Evolutionary conservation across 345 rosid genomes (phyloP).

Genomic region (Eucalyptus curtisii): DNA sequence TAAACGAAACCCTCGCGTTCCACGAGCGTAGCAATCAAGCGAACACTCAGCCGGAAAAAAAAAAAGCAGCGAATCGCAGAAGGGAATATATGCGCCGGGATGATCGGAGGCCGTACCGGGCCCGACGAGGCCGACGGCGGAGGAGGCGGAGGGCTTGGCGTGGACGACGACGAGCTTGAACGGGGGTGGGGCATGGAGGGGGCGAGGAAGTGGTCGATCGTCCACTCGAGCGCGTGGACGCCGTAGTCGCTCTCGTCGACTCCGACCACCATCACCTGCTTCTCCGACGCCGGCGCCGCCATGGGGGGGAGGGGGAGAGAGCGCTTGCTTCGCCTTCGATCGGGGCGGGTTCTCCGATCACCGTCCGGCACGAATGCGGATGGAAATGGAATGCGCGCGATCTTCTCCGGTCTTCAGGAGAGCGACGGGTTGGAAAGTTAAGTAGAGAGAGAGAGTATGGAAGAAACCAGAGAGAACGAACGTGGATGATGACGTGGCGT

Average conservation of each 20-base stretch:
- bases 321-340: background rate
- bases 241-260: conserved; percentile 40
- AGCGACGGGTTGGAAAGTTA: background rate
- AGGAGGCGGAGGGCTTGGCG: conserved; percentile 24
- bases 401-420: background rate
- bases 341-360: background rate
- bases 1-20: background rate
- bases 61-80: background rate
- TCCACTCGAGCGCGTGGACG: conserved; percentile 40
- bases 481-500: background rate
- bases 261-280: conserved; percentile 33
- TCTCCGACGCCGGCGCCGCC: background rate
- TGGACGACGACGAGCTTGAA: conserved; percentile 41
- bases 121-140: conserved; percentile 20
- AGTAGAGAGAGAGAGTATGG: background rate
- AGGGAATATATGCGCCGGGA: background rate
- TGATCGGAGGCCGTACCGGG: conserved; percentile 8
- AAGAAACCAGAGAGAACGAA: background rate
- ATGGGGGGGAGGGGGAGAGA: too few species aligned
- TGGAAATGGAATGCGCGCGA: background rate
- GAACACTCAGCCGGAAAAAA: background rate
- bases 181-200: conserved; percentile 12
- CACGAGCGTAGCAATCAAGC: background rate
- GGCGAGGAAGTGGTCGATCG: conserved; percentile 37
- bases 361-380: background rate